These are phyloP conservation scores for Geotrichum restrictum DNA, from an alignment of 1,139 yeast genomes.

Conservation along the genomic window DNA sequence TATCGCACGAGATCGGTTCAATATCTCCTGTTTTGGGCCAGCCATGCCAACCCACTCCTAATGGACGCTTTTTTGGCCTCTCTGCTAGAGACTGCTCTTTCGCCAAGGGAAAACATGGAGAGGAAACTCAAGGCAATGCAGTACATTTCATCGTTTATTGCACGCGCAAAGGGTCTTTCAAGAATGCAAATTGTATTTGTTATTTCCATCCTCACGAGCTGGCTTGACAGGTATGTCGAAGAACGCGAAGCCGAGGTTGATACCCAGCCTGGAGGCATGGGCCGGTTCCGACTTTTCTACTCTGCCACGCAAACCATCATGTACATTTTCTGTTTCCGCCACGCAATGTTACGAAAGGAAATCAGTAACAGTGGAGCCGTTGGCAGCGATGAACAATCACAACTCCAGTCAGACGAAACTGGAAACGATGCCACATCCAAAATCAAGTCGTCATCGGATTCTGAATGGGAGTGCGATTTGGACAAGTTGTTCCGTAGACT, in stretches of 20 bases:
- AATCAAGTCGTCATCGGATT: constrained; percentile 24
- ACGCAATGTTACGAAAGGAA: constrained; percentile 45
- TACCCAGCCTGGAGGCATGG: constrained; percentile 44
- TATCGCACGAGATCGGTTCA: constrained; percentile 90
- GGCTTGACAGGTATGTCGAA: constrained; percentile 74
- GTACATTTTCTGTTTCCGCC: constrained; percentile 88
- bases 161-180: constrained; percentile 74
- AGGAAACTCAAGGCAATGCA: constrained; percentile 85
- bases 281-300: constrained; percentile 75
- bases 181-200: constrained; percentile 73
- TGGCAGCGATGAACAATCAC: constrained; percentile 1
- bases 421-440: constrained; percentile 28
- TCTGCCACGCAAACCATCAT: constrained; percentile 90
- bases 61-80: constrained; percentile 82
- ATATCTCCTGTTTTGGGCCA: constrained; percentile 72
- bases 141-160: constrained; percentile 84
- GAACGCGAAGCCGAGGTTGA: constrained; percentile 81
- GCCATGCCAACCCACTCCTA: constrained; percentile 77
- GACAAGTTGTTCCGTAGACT: constrained; percentile 85
- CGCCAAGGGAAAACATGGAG: constrained; percentile 62
- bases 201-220: constrained; percentile 70
- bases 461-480: constrained; percentile 73
- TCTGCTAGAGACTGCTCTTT: constrained; percentile 76
- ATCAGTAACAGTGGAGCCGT: background rate
- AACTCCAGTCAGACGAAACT: too few species aligned